Evolutionary conservation across 129 eudicot genomes (phyloP).

Genomic region (Flaveria ramosissima): DNA sequence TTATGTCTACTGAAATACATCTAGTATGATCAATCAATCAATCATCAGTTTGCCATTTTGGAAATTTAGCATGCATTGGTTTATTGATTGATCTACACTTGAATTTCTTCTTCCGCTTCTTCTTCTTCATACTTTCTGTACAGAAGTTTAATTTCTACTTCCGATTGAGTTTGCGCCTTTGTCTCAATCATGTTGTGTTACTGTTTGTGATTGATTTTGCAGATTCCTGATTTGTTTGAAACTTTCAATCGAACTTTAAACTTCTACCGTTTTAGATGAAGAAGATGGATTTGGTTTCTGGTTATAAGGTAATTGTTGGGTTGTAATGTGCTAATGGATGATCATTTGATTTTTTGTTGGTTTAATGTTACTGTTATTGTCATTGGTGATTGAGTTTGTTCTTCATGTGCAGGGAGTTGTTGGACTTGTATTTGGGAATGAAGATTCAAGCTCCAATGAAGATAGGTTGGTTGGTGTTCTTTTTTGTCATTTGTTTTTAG

Average conservation of each 20-base stretch:
- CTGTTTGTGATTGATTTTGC: slow-evolving; percentile 17
- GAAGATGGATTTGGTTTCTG: slow-evolving; percentile 48
- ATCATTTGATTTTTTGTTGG: background rate
- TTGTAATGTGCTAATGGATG: slow-evolving; percentile 8
- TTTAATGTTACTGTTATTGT: background rate
- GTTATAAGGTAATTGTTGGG: slow-evolving; percentile 38
- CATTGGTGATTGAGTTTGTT: background rate
- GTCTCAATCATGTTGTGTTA: background rate
- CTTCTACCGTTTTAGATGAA: slow-evolving; percentile 8
- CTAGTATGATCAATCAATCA: background rate
- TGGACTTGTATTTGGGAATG: slow-evolving; percentile 80
- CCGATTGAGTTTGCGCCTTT: slow-evolving; percentile 7
- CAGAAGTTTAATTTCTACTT: background rate
- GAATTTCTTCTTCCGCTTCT: background rate
- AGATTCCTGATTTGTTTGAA: slow-evolving; percentile 5
- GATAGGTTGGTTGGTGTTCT: slow-evolving; percentile 66
- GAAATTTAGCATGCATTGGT: slow-evolving; percentile 19
- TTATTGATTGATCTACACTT: slow-evolving; percentile 22
- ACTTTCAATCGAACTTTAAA: background rate
- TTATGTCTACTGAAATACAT: slow-evolving; percentile 9
- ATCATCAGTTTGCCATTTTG: background rate
- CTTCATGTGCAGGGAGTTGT: slow-evolving; percentile 65
- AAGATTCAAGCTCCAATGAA: slow-evolving; percentile 66
- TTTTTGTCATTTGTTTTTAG: background rate
- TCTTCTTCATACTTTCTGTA: background rate